Percentiles rank a stretch among this genome's conserved stretches.
These are phyloP conservation scores for Neonectria neomacrospora DNA, from an alignment of 2,329 filamentous ascomycete species.

Conservation along the genomic window DNA sequence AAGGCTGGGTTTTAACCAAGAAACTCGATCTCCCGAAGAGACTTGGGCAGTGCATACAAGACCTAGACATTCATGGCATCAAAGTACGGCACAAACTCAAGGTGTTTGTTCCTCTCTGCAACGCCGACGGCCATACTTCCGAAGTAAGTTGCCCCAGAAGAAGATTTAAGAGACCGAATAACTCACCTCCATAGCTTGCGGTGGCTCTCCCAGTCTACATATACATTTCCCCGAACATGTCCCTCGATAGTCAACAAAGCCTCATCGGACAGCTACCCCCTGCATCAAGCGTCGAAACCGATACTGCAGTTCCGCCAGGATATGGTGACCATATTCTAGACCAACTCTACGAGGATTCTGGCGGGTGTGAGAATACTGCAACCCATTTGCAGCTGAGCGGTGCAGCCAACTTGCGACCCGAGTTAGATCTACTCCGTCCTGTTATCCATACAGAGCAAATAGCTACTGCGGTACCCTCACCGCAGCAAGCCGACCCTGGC, in stretches of 20 bases:
- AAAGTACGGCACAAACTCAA: constrained; percentile 92
- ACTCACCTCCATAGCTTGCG: constrained; percentile 66
- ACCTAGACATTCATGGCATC: constrained; percentile 86
- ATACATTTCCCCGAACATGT: constrained; percentile 93
- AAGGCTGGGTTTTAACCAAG: constrained; percentile 71
- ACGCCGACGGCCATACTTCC: constrained; percentile 92
- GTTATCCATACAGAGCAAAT: constrained; percentile 55
- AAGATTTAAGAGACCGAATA: not conserved
- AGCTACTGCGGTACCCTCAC: not conserved
- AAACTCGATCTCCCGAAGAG: constrained; percentile 79
- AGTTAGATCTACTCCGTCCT: constrained; percentile 58
- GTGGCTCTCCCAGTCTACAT: constrained; percentile 90
- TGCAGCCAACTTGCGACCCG: constrained; percentile 69
- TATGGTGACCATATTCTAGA: constrained; percentile 94
- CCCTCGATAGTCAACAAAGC: constrained; percentile 85
- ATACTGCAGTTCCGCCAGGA: constrained; percentile 80
- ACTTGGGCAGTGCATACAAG: constrained; percentile 84
- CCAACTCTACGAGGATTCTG: constrained; percentile 86
- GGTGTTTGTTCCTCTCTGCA: constrained; percentile 87
- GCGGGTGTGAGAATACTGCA: constrained; percentile 80
- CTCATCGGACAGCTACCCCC: constrained; percentile 68
- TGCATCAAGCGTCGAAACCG: constrained; percentile 61
- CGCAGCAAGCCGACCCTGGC: constrained; percentile 30
- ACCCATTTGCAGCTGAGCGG: constrained; percentile 75
- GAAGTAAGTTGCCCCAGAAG: constrained; percentile 65